These are phyloP conservation scores for Heliocybe sulcata DNA, from an alignment of 1,284 basidiomycete species.

Conservation along the genomic window DNA sequence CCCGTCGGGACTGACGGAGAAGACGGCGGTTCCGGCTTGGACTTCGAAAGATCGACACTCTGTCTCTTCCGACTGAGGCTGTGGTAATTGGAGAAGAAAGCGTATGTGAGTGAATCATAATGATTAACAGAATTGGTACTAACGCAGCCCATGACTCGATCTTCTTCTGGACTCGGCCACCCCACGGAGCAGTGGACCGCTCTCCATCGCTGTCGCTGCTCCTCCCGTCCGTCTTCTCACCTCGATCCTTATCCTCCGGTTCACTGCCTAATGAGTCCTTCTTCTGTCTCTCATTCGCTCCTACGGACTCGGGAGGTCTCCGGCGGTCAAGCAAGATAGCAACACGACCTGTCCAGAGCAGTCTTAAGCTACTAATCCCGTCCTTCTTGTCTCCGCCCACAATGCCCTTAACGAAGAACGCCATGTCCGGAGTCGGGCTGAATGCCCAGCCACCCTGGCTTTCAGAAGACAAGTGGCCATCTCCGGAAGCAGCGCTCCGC, in stretches of 20 bases:
- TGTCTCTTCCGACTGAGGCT: slow-evolving; percentile 29
- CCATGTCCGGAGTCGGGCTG: slow-evolving; percentile 38
- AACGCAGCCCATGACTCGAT: slow-evolving; percentile 66
- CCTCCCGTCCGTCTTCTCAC: slow-evolving; percentile 23
- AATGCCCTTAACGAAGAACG: slow-evolving; percentile 23
- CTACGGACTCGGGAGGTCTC: not conserved
- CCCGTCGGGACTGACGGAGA: slow-evolving; percentile 6
- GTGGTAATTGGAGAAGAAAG: not conserved
- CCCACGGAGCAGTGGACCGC: slow-evolving; percentile 40
- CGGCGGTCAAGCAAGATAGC: slow-evolving; percentile 15
- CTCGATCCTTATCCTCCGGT: slow-evolving; percentile 26
- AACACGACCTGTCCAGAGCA: slow-evolving; percentile 32
- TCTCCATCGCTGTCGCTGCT: slow-evolving; percentile 28
- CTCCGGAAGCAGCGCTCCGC: slow-evolving; percentile 19
- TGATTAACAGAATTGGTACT: slow-evolving; percentile 23
- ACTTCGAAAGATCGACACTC: slow-evolving; percentile 25
- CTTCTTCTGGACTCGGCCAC: slow-evolving; percentile 57
- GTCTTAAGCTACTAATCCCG: slow-evolving; percentile 26
- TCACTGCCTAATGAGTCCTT: slow-evolving; percentile 26
- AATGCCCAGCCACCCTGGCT: slow-evolving; percentile 9
- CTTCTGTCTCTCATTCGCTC: slow-evolving; percentile 20
- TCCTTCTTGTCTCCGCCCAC: slow-evolving; percentile 27
- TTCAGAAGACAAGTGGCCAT: slow-evolving; percentile 8
- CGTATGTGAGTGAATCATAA: not conserved
- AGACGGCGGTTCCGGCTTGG: slow-evolving; percentile 13